Evolutionary conservation across 805 yeast species (phyloP).

Genomic region (Candida hispaniensis): DNA sequence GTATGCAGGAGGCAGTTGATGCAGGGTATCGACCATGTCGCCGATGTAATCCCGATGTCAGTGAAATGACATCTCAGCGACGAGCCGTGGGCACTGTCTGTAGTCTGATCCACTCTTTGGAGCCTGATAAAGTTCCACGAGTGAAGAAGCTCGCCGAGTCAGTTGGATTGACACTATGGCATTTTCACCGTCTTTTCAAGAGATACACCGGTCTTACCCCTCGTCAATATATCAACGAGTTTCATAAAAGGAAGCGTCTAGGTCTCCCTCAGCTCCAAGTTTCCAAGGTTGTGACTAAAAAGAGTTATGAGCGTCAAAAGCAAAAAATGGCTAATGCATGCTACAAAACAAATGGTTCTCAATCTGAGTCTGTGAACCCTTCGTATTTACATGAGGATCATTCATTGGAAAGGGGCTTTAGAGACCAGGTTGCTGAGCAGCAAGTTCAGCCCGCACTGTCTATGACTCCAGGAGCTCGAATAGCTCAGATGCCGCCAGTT

Average conservation of each 20-base stretch:
- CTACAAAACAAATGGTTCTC: too few relatives aligned
- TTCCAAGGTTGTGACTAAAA: constrained; percentile 12
- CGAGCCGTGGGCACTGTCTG: constrained; percentile 12
- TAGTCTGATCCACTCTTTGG: constrained; percentile 14
- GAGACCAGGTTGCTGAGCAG: too few relatives aligned
- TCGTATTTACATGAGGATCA: too few relatives aligned
- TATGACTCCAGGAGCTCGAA: too few relatives aligned
- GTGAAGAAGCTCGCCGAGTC: constrained; percentile 15
- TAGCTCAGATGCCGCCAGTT: too few relatives aligned
- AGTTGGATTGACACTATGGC: constrained; percentile 14
- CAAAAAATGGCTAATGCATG: too few relatives aligned
- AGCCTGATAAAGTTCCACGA: constrained; percentile 14
- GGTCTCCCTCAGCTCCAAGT: constrained; percentile 14
- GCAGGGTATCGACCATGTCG: constrained; percentile 43
- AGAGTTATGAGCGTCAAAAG: constrained; percentile 13
- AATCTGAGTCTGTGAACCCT: too few relatives aligned
- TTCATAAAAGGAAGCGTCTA: constrained; percentile 14
- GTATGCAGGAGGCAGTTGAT: constrained; percentile 34
- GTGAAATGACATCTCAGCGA: constrained; percentile 15
- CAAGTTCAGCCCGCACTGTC: too few relatives aligned
- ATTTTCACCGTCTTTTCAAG: constrained; percentile 14
- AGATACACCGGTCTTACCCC: constrained; percentile 14
- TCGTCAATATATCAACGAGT: constrained; percentile 15
- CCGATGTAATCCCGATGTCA: constrained; percentile 41
- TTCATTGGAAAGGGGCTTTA: too few relatives aligned